Percentiles rank a stretch among this genome's conserved stretches.
Evolutionary conservation across 2,329 filamentous ascomycete species (phyloP).

Genomic region (Chaetomiaceae sp.): DNA sequence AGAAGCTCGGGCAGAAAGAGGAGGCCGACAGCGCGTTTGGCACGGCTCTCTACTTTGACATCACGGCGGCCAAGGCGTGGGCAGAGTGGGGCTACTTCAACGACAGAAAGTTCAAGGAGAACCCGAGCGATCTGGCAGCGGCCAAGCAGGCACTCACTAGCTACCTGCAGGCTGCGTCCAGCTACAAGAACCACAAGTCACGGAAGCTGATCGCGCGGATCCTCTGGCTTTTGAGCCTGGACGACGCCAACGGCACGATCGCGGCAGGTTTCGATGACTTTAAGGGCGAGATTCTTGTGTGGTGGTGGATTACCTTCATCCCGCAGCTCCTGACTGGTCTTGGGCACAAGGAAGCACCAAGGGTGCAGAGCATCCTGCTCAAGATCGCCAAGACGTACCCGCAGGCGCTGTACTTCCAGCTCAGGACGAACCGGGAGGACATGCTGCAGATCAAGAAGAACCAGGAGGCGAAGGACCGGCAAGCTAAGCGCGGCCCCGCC

Average conservation of each 20-base stretch:
- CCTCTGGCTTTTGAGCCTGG: slow-evolving; percentile 90
- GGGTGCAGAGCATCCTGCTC: slow-evolving; percentile 79
- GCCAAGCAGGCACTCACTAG: slow-evolving; percentile 92
- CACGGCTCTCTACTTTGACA: slow-evolving; percentile 91
- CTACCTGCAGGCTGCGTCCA: slow-evolving; percentile 90
- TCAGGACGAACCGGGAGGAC: slow-evolving; percentile 90
- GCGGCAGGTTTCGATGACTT: slow-evolving; percentile 88
- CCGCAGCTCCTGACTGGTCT: slow-evolving; percentile 91
- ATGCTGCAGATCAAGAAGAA: slow-evolving; percentile 88
- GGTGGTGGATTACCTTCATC: slow-evolving; percentile 99
- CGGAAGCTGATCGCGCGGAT: slow-evolving; percentile 90
- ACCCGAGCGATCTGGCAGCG: slow-evolving; percentile 73
- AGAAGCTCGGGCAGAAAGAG: slow-evolving; percentile 83
- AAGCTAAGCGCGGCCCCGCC: slow-evolving; percentile 42
- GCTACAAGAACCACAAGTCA: slow-evolving; percentile 96
- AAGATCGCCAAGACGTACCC: slow-evolving; percentile 96
- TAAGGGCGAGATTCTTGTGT: slow-evolving; percentile 94
- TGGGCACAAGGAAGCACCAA: slow-evolving; percentile 82
- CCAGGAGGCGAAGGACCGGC: slow-evolving; percentile 69
- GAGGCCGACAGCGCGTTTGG: slow-evolving; percentile 94
- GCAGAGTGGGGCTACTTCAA: slow-evolving; percentile 99
- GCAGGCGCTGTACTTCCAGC: slow-evolving; percentile 91
- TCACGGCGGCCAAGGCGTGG: slow-evolving; percentile 94
- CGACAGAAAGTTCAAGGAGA: slow-evolving; percentile 90
- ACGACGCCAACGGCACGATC: slow-evolving; percentile 79